These are phyloP conservation scores for Pulveroboletus sp. DNA, from an alignment of 768 basidiomycete species.

Conservation along the genomic window DNA sequence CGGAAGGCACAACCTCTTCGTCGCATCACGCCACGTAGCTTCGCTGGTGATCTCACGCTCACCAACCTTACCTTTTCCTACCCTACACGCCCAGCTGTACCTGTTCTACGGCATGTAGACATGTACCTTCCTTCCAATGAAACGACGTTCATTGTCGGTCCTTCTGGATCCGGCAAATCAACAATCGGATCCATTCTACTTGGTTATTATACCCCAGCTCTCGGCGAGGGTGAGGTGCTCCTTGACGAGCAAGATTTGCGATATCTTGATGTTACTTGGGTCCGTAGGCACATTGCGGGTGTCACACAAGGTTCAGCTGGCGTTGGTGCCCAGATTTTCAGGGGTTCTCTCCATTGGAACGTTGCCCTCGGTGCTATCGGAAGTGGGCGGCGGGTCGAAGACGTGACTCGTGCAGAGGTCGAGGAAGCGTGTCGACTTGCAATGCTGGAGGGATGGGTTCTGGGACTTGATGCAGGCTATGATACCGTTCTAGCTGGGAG, in stretches of 20 bases:
- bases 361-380: conserved; percentile 72
- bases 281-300: conserved; percentile 63
- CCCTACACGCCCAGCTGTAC: conserved; percentile 60
- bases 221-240: conserved; percentile 52
- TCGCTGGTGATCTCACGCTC: conserved; percentile 67
- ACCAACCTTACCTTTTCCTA: conserved; percentile 63
- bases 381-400: conserved; percentile 36
- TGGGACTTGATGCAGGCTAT: conserved; percentile 82
- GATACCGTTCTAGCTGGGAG: conserved; percentile 57
- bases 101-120: conserved; percentile 53
- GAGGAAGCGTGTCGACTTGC: conserved; percentile 79
- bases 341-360: conserved; percentile 79
- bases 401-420: conserved; percentile 65
- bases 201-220: conserved; percentile 63
- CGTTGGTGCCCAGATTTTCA: conserved; percentile 48
- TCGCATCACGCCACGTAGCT: conserved; percentile 60
- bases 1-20: conserved; percentile 36
- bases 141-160: conserved; percentile 76
- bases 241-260: conserved; percentile 80
- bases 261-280: conserved; percentile 68
- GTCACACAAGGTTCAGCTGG: conserved; percentile 73
- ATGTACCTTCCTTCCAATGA: conserved; percentile 70
- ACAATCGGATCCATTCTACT: conserved; percentile 63
- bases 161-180: conserved; percentile 75
- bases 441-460: conserved; percentile 82